Percentiles rank a stretch among this genome's conserved stretches.
Conservation (phyloP, 2,329 filamentous ascomycete species). For the Colletotrichum cordylinicola region DNA sequence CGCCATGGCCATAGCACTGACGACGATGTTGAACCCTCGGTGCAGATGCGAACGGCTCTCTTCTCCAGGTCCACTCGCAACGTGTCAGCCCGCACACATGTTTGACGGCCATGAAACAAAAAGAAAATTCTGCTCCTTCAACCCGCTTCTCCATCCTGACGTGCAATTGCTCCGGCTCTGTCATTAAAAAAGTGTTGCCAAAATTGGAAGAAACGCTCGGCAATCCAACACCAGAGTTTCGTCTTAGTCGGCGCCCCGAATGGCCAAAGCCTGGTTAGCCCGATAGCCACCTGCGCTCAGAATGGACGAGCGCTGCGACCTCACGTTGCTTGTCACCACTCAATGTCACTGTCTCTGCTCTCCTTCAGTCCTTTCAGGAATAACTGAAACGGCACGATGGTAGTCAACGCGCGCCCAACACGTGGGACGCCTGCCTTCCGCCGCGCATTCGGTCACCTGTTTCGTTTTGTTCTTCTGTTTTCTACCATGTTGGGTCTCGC, state of each 20-base stretch:
- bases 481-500: background rate
- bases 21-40: background rate
- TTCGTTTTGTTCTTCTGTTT: background rate
- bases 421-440: background rate
- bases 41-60: background rate
- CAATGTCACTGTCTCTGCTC: background rate
- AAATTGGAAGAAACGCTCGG: constrained; percentile 1
- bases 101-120: constrained; percentile 5
- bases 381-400: constrained; percentile 10
- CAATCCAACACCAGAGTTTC: background rate
- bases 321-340: background rate
- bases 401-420: background rate
- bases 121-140: background rate
- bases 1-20: background rate
- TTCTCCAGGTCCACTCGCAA: background rate
- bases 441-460: background rate
- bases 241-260: background rate
- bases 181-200: background rate
- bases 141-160: background rate
- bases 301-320: constrained; percentile 4
- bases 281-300: background rate
- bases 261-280: background rate
- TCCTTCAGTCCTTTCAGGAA: background rate
- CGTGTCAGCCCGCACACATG: constrained; percentile 7
- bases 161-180: background rate